Percentiles rank a stretch among this genome's conserved stretches.
phyloP scores from a whole-genome alignment of 768 basidiomycete genomes.

The Tephrocybe sp. region DNA sequence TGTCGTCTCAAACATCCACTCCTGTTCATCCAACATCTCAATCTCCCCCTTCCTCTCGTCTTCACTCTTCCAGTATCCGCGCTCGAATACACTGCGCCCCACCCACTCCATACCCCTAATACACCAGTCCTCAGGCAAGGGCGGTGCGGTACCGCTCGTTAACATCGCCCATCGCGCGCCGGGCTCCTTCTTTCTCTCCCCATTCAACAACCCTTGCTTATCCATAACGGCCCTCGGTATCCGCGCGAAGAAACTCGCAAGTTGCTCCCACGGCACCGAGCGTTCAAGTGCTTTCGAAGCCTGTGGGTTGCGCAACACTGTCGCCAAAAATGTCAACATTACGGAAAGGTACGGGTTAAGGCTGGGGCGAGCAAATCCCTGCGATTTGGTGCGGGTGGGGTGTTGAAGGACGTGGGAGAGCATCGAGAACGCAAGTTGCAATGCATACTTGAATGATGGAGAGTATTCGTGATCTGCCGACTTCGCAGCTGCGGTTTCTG shows the following conservation, averaged over 20 bases:
- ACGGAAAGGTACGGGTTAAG: constrained; percentile 88
- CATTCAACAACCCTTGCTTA: constrained; percentile 29
- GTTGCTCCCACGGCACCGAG: constrained; percentile 78
- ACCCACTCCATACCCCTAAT: constrained; percentile 97
- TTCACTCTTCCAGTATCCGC: constrained; percentile 89
- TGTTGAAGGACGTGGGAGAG: constrained; percentile 68
- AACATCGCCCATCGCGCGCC: constrained; percentile 59
- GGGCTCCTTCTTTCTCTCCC: constrained; percentile 24
- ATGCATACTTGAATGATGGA: constrained; percentile 65
- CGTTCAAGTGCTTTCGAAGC: constrained; percentile 68
- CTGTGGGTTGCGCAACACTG: constrained; percentile 61
- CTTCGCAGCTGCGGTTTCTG: constrained; percentile 27
- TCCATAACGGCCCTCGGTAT: constrained; percentile 54
- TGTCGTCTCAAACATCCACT: constrained; percentile 46
- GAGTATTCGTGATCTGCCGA: constrained; percentile 43
- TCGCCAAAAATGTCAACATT: constrained; percentile 85
- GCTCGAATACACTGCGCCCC: constrained; percentile 83
- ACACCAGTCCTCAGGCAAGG: constrained; percentile 93
- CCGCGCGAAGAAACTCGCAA: constrained; percentile 60
- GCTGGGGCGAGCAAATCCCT: constrained; percentile 42
- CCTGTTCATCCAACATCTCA: constrained; percentile 69
- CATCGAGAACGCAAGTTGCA: constrained; percentile 77
- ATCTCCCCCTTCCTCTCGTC: constrained; percentile 69
- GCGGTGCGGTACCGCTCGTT: constrained; percentile 64
- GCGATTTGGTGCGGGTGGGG: constrained; percentile 59